Percentiles rank a stretch among this genome's conserved stretches.
Conservation (phyloP, 192 early-diverging fungal genomes). For the Haplosporangium gracile region DNA sequence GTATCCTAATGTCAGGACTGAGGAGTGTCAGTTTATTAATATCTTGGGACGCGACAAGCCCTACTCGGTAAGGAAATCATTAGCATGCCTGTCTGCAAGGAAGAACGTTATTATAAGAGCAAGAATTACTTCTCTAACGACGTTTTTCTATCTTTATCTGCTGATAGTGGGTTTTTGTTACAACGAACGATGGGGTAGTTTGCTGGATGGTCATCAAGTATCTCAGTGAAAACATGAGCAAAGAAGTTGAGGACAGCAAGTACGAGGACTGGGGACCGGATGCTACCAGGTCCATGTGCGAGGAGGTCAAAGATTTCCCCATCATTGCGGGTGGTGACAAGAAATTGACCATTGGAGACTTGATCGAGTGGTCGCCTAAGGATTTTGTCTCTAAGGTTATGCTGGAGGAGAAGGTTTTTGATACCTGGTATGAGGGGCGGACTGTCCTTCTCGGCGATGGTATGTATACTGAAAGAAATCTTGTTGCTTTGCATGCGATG, state of each 20-base stretch:
- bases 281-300: constrained; percentile 12
- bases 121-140: too few species aligned
- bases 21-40: not conserved
- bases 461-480: not conserved
- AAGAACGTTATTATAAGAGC: too few species aligned
- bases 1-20: not conserved
- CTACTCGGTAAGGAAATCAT: not conserved
- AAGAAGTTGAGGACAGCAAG: not conserved
- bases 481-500: not conserved
- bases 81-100: too few species aligned
- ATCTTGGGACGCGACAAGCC: not conserved
- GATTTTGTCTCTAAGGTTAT: constrained; percentile 22
- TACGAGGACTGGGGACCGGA: constrained; percentile 16
- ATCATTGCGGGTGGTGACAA: not conserved
- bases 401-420: constrained; percentile 23
- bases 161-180: constrained; percentile 6
- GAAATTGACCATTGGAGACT: constrained; percentile 4
- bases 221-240: not conserved
- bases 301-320: constrained; percentile 1
- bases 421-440: constrained; percentile 11
- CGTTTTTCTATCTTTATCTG: too few species aligned
- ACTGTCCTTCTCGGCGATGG: constrained; percentile 17
- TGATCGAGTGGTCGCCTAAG: constrained; percentile 4
- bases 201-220: constrained; percentile 13
- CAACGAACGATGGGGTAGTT: not conserved